A percentile compares a stretch with the other conserved stretches of the same genome.
Evolutionary conservation across 2,329 filamentous ascomycete genomes (phyloP).

Genomic region (Didymella arachidicola): DNA sequence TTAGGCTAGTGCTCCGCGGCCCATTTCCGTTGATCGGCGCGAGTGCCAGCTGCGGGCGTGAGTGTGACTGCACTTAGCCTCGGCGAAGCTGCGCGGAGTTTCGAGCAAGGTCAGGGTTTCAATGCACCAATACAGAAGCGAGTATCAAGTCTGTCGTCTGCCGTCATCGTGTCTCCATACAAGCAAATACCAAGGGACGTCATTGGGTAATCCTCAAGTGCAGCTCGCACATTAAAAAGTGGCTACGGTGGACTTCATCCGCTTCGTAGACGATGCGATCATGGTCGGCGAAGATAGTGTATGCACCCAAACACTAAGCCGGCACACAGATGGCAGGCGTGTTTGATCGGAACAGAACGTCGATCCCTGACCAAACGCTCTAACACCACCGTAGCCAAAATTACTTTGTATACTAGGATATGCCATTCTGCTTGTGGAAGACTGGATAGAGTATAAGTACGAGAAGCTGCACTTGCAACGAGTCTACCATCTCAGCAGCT

Average conservation of each 20-base stretch:
- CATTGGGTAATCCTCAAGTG: not conserved
- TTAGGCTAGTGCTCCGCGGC: too few relatives aligned
- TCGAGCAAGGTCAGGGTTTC: not conserved
- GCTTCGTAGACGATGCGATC: not conserved
- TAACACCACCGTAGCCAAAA: not conserved
- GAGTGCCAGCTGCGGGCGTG: constrained; percentile 2
- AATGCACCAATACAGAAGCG: not conserved
- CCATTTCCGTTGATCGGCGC: not conserved
- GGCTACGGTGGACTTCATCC: not conserved
- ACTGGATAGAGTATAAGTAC: constrained; percentile 7
- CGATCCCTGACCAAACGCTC: constrained; percentile 2
- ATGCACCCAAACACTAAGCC: not conserved
- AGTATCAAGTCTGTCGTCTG: not conserved
- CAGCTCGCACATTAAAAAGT: not conserved
- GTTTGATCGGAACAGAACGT: not conserved
- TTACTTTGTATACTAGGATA: not conserved
- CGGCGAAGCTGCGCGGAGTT: constrained; percentile 7
- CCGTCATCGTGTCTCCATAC: not conserved
- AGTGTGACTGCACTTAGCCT: constrained; percentile 6
- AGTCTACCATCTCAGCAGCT: constrained; percentile 1
- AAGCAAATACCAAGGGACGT: not conserved
- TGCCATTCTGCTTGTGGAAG: not conserved
- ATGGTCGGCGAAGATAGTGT: not conserved
- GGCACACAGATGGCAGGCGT: not conserved
- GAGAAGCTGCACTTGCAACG: not conserved